Conservation (phyloP, 2,329 filamentous ascomycete genomes). For the Ceratocystis ficicola region DNA sequence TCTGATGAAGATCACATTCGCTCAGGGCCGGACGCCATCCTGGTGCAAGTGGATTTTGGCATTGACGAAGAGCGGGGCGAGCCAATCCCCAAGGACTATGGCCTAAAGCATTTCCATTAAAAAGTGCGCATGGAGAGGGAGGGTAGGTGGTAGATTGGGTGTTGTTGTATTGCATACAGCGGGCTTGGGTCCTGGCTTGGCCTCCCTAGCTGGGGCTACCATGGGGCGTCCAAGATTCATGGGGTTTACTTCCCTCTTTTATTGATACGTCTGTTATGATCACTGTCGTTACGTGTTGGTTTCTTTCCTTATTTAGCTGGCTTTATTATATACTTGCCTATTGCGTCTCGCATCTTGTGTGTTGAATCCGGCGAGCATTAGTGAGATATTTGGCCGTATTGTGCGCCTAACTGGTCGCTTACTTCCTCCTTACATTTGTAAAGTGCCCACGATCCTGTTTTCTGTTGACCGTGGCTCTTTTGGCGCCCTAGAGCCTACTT, state of each 20-base stretch:
- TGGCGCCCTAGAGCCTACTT: not conserved
- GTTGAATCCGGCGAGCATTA: too few species aligned
- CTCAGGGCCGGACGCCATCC: constrained; percentile 27
- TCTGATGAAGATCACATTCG: constrained; percentile 11
- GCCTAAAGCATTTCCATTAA: constrained; percentile 17
- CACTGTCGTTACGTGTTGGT: too few species aligned
- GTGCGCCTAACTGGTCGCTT: too few species aligned
- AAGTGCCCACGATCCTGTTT: too few species aligned
- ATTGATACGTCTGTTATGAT: not conserved
- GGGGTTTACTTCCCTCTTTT: not conserved
- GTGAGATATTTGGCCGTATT: too few species aligned
- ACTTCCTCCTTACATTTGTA: too few species aligned
- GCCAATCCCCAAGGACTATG: constrained; percentile 19
- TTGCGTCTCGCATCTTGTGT: too few species aligned
- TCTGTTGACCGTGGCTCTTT: not conserved
- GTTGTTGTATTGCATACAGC: too few species aligned
- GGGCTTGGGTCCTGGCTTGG: not conserved
- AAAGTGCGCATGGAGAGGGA: not conserved
- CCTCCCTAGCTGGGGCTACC: too few species aligned
- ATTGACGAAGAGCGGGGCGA: constrained; percentile 26
- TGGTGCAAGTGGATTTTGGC: constrained; percentile 31
- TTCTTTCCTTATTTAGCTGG: too few species aligned
- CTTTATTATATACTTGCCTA: too few species aligned
- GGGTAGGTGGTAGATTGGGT: not conserved
- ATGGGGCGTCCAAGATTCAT: not conserved